Base-by-base conservation (phyloP, 345 rosid genomes). In the Murraya koenigii region DNA sequence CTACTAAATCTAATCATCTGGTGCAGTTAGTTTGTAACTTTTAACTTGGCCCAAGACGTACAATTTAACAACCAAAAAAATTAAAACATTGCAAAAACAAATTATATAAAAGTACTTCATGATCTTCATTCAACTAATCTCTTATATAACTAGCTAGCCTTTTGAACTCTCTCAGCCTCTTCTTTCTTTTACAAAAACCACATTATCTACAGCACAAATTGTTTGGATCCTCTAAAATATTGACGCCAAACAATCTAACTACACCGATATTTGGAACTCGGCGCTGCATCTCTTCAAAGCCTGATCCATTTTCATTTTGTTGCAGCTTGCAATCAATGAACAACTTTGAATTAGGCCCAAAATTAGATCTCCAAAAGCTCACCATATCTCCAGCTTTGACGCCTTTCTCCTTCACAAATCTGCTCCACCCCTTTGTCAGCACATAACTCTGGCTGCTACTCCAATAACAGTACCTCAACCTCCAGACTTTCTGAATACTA, bases 371-470 rank as follows among this genome's bases (percentile, higher is more conserved):
- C 82, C 80, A 89, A 80, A 77, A 83, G 25, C 76, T 69, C 56
- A 89, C 88, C 65, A 82, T 61, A 78, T 89, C 92, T 4, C 88
- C 88, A 23, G 92, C 88, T 68, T 79, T 85, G 70, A 89, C 77
- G 69, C 39, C 73, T 82, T 89, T 89, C 69, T 89, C 92, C 78
- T 87, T 87, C 8, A 87, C 90, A 69, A 86, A 89, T 14, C 87
- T 77, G 83, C 90, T 89, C 92, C 92, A 89, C 25, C 92, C 90
- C 75, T 87, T 87, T 3, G 90, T 89, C 69, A 89, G 76, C 72
- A 89, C 92, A 64, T 84, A 89, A 76, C 92, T 89, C 76, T 89
- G 92, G 82, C 92, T 89, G 49, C 92, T 89, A 75, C 86, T 85
- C 92, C 92, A 89, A 72, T 83, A 89, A 23, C 89, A 89, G 69